Base-by-base conservation (phyloP, 2,329 filamentous ascomycete species). In the Ciborinia camelliae region DNA sequence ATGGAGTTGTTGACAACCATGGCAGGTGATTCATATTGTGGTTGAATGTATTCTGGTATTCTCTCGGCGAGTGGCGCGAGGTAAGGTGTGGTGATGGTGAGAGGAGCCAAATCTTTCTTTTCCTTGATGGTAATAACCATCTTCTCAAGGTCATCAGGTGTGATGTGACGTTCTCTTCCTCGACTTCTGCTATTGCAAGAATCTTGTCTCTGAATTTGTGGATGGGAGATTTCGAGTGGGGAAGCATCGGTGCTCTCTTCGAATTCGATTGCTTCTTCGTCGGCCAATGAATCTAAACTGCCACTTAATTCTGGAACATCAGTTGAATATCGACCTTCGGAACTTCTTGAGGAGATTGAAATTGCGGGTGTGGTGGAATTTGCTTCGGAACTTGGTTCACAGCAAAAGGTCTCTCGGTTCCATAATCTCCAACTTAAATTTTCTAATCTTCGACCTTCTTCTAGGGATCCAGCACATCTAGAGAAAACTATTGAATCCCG, bases 351-450 rank as follows among this genome's bases (percentile, higher is more conserved):
- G 26, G 73, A 63, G 45, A 74, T 72, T 39, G 78, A 76, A 67
- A 78, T 77, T 4, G 78, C 76, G 52, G 78, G 73, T 3, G 77
- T 71, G 18, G 77, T 74, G 45, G 82, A 76, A 63, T 82, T 79
- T 32, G 79, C 78, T 72, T 82, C 81, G 71, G 83, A 81, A 66
- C 83, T 81, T 47, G 84, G 84, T 68, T 91, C 89, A 78, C 90
- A 93, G 79, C 93, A 96, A 73, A 97, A 92, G 14, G 91, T 94
- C 76, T 98, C 93, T 73, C 92, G 86, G 73, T 92, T 96, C 94
- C 93, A 98, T 67, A 98, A 81, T 73, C 95, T 84, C 95, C 95
- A 98, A 76, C 90, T 96, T 68, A 99, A 82, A 80, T 99, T 98
- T 77, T 98, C 95, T 75, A 97, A 82, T 74, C 95, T 85, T 75